These are phyloP conservation scores for Suhomyces bribrorum DNA, from an alignment of 1,139 yeast genomes.

Conservation along the genomic window DNA sequence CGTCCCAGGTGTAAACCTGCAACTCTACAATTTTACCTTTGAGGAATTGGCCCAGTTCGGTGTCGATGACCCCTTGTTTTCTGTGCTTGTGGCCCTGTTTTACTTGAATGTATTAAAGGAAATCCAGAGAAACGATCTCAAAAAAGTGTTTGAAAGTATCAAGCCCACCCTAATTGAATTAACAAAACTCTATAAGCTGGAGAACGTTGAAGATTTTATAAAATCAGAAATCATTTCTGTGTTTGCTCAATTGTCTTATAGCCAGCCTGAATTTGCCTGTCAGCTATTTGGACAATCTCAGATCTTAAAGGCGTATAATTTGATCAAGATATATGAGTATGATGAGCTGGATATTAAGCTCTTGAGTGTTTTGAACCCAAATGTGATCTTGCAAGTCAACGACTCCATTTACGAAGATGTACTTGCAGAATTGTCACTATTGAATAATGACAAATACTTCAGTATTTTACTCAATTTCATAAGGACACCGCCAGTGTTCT, in stretches of 20 bases:
- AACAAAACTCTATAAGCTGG: constrained; percentile 6
- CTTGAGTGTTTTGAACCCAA: constrained; percentile 27
- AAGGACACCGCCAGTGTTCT: constrained; percentile 22
- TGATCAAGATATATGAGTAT: constrained; percentile 13
- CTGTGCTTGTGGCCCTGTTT: constrained; percentile 30
- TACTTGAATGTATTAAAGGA: constrained; percentile 24
- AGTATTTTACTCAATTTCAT: constrained; percentile 33
- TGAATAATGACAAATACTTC: constrained; percentile 27
- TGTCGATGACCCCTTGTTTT: constrained; percentile 29
- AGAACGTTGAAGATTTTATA: constrained; percentile 7
- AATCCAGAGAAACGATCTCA: constrained; percentile 5
- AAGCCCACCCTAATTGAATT: constrained; percentile 16
- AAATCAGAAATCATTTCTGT: constrained; percentile 21
- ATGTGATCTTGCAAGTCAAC: constrained; percentile 15
- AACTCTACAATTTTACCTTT: constrained; percentile 15
- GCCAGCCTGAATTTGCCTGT: constrained; percentile 1
- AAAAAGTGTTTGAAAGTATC: constrained; percentile 15
- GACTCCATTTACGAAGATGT: constrained; percentile 15
- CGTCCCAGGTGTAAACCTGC: constrained; percentile 14
- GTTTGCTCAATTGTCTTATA: constrained; percentile 21
- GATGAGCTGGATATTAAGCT: constrained; percentile 25
- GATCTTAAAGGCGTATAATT: constrained; percentile 26
- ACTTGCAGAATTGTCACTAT: constrained; percentile 21
- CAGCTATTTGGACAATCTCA: constrained; percentile 11
- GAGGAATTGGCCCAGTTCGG: constrained; percentile 16